These are phyloP conservation scores for Saturnispora dispora DNA, from an alignment of 805 yeast genomes.

Conservation along the genomic window DNA sequence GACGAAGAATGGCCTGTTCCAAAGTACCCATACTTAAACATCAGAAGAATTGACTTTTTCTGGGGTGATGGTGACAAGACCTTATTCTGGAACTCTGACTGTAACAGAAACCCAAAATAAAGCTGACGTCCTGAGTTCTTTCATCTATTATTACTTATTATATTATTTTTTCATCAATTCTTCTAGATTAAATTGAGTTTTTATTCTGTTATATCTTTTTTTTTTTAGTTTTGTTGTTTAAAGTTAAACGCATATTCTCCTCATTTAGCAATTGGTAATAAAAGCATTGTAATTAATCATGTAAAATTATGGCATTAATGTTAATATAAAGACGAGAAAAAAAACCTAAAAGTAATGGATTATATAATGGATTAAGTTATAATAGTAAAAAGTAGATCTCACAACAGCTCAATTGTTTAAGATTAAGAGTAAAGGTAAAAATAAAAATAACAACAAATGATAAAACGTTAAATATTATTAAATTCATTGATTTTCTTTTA, in stretches of 20 bases:
- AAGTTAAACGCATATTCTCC: neutral
- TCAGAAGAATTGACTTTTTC: slow-evolving; percentile 81
- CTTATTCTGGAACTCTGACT: slow-evolving; percentile 87
- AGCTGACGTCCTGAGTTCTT: neutral
- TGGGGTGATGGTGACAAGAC: slow-evolving; percentile 99
- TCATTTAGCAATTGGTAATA: neutral
- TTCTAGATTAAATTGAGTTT: slow-evolving; percentile 1
- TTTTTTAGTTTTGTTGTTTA: neutral
- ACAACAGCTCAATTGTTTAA: neutral
- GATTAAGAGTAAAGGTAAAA: neutral
- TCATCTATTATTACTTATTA: neutral
- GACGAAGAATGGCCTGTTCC: slow-evolving; percentile 92
- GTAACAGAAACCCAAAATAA: slow-evolving; percentile 70
- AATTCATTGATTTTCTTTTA: neutral
- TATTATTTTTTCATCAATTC: neutral
- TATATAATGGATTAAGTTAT: neutral
- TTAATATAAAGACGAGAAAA: neutral
- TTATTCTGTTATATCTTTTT: neutral
- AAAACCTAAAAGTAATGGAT: neutral
- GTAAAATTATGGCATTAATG: neutral
- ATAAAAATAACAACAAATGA: neutral
- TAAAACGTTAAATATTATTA: neutral
- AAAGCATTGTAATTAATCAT: neutral
- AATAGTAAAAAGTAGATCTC: neutral
- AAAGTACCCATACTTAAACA: slow-evolving; percentile 76